These are phyloP conservation scores for Neltuma alba DNA, from an alignment of 306 rosid species.

Conservation along the genomic window DNA sequence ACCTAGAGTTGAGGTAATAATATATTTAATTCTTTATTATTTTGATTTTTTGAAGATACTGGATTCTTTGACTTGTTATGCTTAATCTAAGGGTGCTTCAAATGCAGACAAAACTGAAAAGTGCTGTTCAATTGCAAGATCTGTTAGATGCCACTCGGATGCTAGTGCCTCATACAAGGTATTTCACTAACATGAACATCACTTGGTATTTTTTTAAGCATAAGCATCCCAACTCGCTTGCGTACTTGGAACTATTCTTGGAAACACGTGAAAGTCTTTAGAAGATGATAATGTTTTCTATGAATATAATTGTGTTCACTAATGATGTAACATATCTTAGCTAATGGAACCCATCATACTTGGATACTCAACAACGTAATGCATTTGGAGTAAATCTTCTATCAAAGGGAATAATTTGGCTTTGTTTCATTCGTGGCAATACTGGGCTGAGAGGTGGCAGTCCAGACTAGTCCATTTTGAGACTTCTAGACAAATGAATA, in stretches of 20 bases:
- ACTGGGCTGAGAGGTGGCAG: background rate
- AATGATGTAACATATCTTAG: background rate
- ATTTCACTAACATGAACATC: constrained; percentile 32
- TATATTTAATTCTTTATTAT: constrained; percentile 25
- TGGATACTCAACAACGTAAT: background rate
- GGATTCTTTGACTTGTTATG: constrained; percentile 15
- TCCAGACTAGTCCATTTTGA: background rate
- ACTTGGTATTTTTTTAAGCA: constrained; percentile 1
- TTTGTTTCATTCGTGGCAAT: no score
- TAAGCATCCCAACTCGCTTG: constrained; percentile 7
- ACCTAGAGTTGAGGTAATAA: constrained; percentile 85
- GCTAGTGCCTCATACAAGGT: constrained; percentile 95
- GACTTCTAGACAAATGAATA: background rate
- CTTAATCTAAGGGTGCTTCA: constrained; percentile 32
- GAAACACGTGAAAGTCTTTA: no score
- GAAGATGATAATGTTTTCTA: no score
- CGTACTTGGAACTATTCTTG: no score
- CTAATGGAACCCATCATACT: background rate
- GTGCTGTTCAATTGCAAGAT: constrained; percentile 96
- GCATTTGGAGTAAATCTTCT: background rate
- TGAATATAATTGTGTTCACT: no score
- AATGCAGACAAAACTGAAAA: constrained; percentile 89
- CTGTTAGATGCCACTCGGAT: constrained; percentile 94
- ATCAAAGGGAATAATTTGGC: background rate
- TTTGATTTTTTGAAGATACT: constrained; percentile 9